Evolutionary conservation across 106 monocot species (phyloP), one percentile per base, ranked within the genome.

Genomic region (Cymbidium sinense): DNA sequence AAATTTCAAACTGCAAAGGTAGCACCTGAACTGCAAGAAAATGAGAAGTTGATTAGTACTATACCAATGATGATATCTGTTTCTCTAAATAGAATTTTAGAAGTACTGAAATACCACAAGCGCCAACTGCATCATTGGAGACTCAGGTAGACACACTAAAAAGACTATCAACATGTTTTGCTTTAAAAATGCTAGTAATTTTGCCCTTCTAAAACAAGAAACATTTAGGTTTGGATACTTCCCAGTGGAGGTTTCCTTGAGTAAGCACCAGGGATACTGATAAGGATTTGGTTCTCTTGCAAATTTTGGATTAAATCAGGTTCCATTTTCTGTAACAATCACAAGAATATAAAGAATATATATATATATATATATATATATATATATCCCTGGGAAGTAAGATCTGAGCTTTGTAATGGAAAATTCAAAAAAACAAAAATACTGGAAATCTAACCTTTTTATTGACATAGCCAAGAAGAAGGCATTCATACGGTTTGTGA

Each of bases 401-500:
- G 58, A 35, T 34, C 10, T 11, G 21, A 25, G 19, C 43, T 13
- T 62, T 51, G 25, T 20, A 8, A 77, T 51, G 4, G 41, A 79
- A 27, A 73, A 78, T 5, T 51, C 13, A 27, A 70, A 2, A 51
- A 31, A 21, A 1, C 51, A 2, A 51, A 31, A 21, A 1, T 64
- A 7, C 20, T 67, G 67, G 13, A 44, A 70, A 34, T 12, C 50
- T 35, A 47, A 93, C 93, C 88, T 88, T 75, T 69, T 71, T 50
- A 82, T 90, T 90, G 21, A 90, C 70, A 77, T 98, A 92, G 62
- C 94, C 94, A 36, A 98, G 76, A 79, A 92, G 84, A 77, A 98
- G 84, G 72, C 87, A 87, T 39, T 94, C 94, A 78, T 98, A 98
- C 27, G 98, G 98, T 82, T 94, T 88, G 72, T 98, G 94, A 90